Percentiles rank a stretch among this genome's conserved stretches.
phyloP scores from a whole-genome alignment of 805 yeast species.

The Wickerhamiella galacta region DNA sequence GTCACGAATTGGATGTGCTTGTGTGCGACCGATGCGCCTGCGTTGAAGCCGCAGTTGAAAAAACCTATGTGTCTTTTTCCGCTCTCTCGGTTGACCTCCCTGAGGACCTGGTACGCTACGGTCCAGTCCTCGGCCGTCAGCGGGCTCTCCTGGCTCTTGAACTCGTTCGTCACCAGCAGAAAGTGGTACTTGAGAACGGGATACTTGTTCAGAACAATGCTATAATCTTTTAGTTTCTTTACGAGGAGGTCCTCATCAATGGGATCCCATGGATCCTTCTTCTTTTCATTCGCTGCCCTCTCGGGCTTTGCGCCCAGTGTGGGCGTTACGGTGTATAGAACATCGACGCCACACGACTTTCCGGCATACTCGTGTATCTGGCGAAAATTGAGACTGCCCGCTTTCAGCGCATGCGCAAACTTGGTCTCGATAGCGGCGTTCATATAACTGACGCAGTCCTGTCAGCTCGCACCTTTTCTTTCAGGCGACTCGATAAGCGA shows the following conservation, averaged over 20 bases:
- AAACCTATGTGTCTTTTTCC: constrained; percentile 54
- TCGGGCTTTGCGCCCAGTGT: constrained; percentile 22
- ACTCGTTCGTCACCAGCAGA: constrained; percentile 58
- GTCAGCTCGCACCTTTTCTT: no score
- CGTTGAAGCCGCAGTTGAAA: constrained; percentile 71
- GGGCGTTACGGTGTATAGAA: constrained; percentile 23
- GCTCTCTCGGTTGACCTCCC: constrained; percentile 28
- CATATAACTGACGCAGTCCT: no score
- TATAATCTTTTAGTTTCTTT: constrained; percentile 33
- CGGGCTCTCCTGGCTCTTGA: constrained; percentile 55
- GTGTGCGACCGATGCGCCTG: constrained; percentile 93
- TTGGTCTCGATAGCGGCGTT: constrained; percentile 10
- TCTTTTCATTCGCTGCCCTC: constrained; percentile 2
- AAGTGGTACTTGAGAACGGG: constrained; percentile 72
- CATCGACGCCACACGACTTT: constrained; percentile 21
- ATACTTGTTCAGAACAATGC: constrained; percentile 67
- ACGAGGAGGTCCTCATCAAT: constrained; percentile 67
- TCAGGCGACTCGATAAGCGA: no score
- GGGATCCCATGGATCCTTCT: constrained; percentile 44
- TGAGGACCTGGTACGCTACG: constrained; percentile 39
- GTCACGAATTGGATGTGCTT: constrained; percentile 79
- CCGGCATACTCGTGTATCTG: constrained; percentile 27
- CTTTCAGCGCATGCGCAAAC: constrained; percentile 33
- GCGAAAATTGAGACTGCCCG: constrained; percentile 34
- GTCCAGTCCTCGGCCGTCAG: constrained; percentile 53